phyloP scores from a whole-genome alignment of 139 green algal species.

The Chlorella ohadii region DNA sequence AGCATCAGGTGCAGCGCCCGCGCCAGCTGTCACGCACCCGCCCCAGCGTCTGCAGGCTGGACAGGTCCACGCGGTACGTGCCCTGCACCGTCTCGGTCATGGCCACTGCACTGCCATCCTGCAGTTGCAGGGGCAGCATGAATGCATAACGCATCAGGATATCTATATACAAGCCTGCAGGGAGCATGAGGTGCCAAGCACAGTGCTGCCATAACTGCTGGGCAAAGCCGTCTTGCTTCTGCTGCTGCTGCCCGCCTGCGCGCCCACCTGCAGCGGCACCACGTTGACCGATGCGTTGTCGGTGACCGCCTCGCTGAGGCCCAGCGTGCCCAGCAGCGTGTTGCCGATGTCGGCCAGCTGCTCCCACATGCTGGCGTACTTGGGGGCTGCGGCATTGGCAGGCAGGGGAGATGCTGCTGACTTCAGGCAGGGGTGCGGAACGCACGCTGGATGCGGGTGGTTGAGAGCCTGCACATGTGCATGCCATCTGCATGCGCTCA shows the following conservation, averaged over 20 bases:
- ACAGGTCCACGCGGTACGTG: constrained; percentile 59
- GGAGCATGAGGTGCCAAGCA: too few species aligned
- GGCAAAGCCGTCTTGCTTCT: too few species aligned
- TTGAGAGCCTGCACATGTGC: too few species aligned
- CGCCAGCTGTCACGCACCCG: constrained; percentile 35
- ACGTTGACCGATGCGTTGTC: constrained; percentile 85
- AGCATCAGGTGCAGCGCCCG: too few species aligned
- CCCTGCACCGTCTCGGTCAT: constrained; percentile 69
- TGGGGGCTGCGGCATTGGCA: constrained; percentile 8
- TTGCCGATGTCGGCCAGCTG: constrained; percentile 18
- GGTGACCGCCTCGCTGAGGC: constrained; percentile 56
- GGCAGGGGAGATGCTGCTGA: background rate
- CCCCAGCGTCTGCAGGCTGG: constrained; percentile 60
- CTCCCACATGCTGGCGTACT: constrained; percentile 18
- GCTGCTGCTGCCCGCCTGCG: background rate
- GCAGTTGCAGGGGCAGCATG: background rate
- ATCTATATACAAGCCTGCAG: too few species aligned
- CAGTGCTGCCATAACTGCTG: too few species aligned
- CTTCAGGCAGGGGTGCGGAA: too few species aligned
- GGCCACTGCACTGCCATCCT: constrained; percentile 50
- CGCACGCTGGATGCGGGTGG: too few species aligned
- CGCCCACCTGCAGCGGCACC: constrained; percentile 28
- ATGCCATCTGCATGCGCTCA: background rate
- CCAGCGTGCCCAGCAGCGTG: constrained; percentile 32
- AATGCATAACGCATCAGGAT: too few species aligned